phyloP scores from a whole-genome alignment of 1,284 basidiomycete species.

The Trametes sp. region DNA sequence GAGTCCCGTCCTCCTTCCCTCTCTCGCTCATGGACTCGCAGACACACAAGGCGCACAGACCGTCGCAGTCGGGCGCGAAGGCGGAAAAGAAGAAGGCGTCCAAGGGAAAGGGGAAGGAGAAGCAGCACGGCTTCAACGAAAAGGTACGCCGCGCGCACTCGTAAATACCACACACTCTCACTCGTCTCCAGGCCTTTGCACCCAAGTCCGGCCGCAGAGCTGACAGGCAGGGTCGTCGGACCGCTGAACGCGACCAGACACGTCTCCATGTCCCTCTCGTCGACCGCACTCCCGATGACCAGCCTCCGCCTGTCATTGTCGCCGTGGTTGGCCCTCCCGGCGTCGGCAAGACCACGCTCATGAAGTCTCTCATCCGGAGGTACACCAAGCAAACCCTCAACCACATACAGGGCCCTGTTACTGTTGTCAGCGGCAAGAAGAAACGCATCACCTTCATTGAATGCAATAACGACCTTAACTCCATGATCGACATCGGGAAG shows the following conservation, averaged over 20 bases:
- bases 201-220: conserved; percentile 89
- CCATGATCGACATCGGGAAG: conserved; percentile 98
- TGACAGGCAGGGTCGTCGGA: conserved; percentile 88
- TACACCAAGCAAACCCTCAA: conserved; percentile 95
- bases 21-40: conserved; percentile 69
- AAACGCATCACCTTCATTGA: conserved; percentile 95
- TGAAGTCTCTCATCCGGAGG: conserved; percentile 91
- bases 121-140: conserved; percentile 84
- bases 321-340: conserved; percentile 98
- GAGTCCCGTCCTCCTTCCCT: background rate
- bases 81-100: conserved; percentile 73
- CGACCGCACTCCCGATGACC: conserved; percentile 91
- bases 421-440: conserved; percentile 94
- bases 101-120: conserved; percentile 67
- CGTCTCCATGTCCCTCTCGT: conserved; percentile 96
- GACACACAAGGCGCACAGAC: conserved; percentile 81
- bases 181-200: conserved; percentile 82
- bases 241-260: conserved; percentile 94
- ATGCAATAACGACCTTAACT: conserved; percentile 97
- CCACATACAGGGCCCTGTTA: conserved; percentile 94
- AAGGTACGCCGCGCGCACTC: conserved; percentile 65
- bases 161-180: background rate
- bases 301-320: conserved; percentile 93
- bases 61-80: conserved; percentile 76
- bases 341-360: conserved; percentile 95